A percentile compares a stretch with the other conserved stretches of the same genome.
Conservation (phyloP, 768 basidiomycete genomes). For the Mycena pura region DNA sequence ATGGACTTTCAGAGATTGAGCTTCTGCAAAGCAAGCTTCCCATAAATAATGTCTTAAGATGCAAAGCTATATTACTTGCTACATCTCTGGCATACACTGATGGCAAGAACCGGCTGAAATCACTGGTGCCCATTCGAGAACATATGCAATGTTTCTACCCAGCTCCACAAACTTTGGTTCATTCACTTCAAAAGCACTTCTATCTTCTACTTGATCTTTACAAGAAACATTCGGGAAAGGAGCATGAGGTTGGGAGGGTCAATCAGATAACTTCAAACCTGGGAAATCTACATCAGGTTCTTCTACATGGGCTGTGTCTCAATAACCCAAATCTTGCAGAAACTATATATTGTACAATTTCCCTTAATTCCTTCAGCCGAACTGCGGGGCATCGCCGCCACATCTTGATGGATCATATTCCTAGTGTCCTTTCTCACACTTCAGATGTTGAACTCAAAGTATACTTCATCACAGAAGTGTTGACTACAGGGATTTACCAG, state of each 20-base stretch:
- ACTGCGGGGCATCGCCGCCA: neutral
- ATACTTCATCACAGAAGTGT: neutral
- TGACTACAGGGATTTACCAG: neutral
- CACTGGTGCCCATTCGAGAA: neutral
- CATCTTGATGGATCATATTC: neutral
- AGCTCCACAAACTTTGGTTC: neutral
- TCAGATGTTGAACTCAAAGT: neutral
- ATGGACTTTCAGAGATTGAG: constrained; percentile 6
- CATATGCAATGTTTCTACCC: neutral
- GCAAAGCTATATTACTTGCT: neutral
- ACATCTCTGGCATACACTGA: constrained; percentile 2
- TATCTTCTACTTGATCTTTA: neutral
- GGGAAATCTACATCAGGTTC: neutral
- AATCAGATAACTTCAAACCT: neutral
- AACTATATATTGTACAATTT: neutral
- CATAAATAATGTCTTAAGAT: neutral
- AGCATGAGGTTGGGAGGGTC: neutral
- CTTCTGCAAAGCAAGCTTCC: neutral
- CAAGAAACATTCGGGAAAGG: neutral
- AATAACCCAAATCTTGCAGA: neutral
- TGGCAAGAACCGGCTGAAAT: neutral
- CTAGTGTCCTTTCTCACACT: neutral
- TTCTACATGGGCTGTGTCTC: neutral
- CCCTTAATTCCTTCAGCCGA: neutral
- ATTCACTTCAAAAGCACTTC: no score